Evolutionary conservation across 2,329 filamentous ascomycete genomes (phyloP), one percentile per base, ranked within the genome.

Genomic region (Emergomyces pasteurianus): DNA sequence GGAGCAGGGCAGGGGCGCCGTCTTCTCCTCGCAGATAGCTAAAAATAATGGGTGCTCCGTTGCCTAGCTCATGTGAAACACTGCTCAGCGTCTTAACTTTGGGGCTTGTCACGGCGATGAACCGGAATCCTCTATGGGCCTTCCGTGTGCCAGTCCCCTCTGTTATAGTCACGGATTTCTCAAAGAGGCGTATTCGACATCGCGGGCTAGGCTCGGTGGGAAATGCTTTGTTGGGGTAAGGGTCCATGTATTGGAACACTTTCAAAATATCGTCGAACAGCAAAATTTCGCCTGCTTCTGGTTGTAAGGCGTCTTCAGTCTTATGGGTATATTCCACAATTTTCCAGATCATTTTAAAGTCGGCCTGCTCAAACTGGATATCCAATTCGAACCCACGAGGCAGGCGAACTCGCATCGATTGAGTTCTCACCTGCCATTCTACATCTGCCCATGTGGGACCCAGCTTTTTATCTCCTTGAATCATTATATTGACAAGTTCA

Each of bases 271-370:
- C 81, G 67, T 86, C 84, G 70, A 89, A 90, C 1, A 88, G 79
- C 60, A 87, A 74, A 1, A 78, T 79, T 74, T 96, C 92, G 58
- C 89, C 87, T 36, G 80, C 79, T 47, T 84, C 82, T 7, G 86
- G 84, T 42, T 84, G 84, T 49, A 95, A 78, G 58, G 84, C 88
- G 31, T 81, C 80, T 68, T 91, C 87, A 1, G 92, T 84, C 67
- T 88, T 90, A 65, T 82, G 83, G 31, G 88, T 89, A 71, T 95
- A 92, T 62, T 95, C 90, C 65, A 91, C 90, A 73, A 95, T 90
- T 67, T 85, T 88, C 84, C 87, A 92, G 12, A 95, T 75, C 64
- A 83, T 85, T 63, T 86, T 83, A 75, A 88, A 95, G 69, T 95
- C 90, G n/a, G 82, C 78, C 67, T 91, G 88, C 16, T 80, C 80